A percentile compares a stretch with the other conserved stretches of the same genome.
phyloP scores from a whole-genome alignment of 352 stramenopile genomes.

The Globisporangium cylindrosporum region DNA sequence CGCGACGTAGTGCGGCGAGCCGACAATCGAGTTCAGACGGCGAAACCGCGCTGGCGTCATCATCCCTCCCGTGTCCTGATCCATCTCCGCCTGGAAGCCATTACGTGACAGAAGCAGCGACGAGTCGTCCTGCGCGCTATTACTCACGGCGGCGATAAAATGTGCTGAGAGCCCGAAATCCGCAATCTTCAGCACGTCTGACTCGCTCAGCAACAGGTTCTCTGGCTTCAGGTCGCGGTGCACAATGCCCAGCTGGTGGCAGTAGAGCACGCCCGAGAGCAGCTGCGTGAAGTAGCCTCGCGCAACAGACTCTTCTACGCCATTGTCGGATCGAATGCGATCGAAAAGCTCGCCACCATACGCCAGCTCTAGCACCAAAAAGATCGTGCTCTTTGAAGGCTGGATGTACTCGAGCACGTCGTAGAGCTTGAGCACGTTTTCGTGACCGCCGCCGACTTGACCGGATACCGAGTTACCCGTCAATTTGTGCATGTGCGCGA shows the following conservation, averaged over 20 bases:
- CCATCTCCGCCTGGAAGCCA: constrained; percentile 21
- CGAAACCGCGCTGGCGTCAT: constrained; percentile 45
- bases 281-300: constrained; percentile 89
- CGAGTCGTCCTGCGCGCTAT: constrained; percentile 24
- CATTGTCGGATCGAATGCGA: constrained; percentile 86
- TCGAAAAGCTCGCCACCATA: constrained; percentile 92
- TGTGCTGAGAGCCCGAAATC: constrained; percentile 94
- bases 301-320: constrained; percentile 79
- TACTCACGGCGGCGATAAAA: constrained; percentile 81
- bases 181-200: constrained; percentile 92
- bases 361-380: constrained; percentile 91
- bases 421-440: constrained; percentile 95
- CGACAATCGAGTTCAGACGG: constrained; percentile 94
- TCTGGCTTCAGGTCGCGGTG: constrained; percentile 96
- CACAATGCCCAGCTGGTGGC: constrained; percentile 90
- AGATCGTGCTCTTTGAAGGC: constrained; percentile 93
- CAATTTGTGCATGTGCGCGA: constrained; percentile 93
- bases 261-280: constrained; percentile 86
- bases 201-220: constrained; percentile 93
- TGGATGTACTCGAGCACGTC: constrained; percentile 96
- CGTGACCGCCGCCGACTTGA: constrained; percentile 81
- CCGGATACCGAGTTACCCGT: constrained; percentile 79
- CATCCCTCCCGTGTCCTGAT: constrained; percentile 25
- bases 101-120: constrained; percentile 12
- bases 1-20: constrained; percentile 96